Evolutionary conservation across 345 rosid species (phyloP), one percentile per base, ranked within the genome.

Genomic region (Dipteronia dyeriana): DNA sequence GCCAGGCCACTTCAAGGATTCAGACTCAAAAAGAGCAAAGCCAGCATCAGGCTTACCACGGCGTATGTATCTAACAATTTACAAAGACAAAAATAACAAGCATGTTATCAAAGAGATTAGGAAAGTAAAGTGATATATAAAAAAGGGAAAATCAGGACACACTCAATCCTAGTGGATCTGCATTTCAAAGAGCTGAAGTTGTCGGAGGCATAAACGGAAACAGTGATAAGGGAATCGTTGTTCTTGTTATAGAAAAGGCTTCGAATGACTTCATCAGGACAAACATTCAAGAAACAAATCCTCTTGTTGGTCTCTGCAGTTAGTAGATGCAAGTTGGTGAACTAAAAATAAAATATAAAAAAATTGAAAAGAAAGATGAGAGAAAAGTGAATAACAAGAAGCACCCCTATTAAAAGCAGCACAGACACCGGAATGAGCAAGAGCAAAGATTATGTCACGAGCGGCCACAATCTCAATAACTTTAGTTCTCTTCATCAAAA

Each of bases 1-100:
- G 20, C 99, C 99, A 25, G 99, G 99, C 99, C 99, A 95, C 79
- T 93, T 95, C 62, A 95, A 85, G n/a, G 97, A 91, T 69, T 95
- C 98, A 4, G 98, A 95, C 82, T 93, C 98, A 82, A 95, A 93
- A 75, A 95, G 93, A 13, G 99, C 87, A 84, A 95, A 95, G 34
- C 98, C 98, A 59, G 93, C 92, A 87, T 93, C 99, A 17, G 98
- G 98, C 85, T 93, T 88, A 73, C 95, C 94, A 85, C 98, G 90
- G 71, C 90, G 82, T 63, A 95, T 95, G 81, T 91, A 95, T 85
- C 99, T 95, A 82, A 85, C 13, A 68, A 77, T 76, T 73, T 66
- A 62, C 60, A 82, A 23, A 22, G 61, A 56, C 23, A 73, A 66
- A 7, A 3, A 71, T 31, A 13, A 70, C 9, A 56, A 67, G 68